phyloP scores from a whole-genome alignment of 2,329 filamentous ascomycete species.

The Zasmidium angulare region DNA sequence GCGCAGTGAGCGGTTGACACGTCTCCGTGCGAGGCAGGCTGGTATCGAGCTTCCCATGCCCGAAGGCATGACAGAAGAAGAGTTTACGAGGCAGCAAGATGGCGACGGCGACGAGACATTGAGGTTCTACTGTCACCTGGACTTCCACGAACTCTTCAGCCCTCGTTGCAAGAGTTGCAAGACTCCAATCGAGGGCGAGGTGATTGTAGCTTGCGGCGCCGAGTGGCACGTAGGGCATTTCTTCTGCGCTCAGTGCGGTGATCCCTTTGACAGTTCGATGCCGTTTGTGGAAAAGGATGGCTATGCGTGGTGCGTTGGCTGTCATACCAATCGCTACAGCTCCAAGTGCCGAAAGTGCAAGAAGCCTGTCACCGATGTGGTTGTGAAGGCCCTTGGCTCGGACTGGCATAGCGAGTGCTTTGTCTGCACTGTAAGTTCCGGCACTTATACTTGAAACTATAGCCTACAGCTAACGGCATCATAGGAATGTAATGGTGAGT shows the following conservation, averaged over 20 bases:
- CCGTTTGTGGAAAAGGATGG: constrained; percentile 98
- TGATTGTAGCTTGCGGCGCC: constrained; percentile 87
- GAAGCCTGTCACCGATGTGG: constrained; percentile 81
- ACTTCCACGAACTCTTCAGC: constrained; percentile 93
- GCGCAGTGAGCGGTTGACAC: constrained; percentile 68
- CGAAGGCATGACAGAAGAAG: constrained; percentile 60
- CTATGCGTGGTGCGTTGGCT: constrained; percentile 93
- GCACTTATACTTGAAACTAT: not conserved
- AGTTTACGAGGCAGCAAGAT: constrained; percentile 28
- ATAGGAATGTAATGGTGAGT: constrained; percentile 60
- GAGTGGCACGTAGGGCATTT: constrained; percentile 98
- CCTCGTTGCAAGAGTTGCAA: constrained; percentile 94
- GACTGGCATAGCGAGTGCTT: constrained; percentile 97
- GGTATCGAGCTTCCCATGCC: constrained; percentile 56
- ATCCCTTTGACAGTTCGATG: constrained; percentile 63
- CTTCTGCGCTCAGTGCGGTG: constrained; percentile 97
- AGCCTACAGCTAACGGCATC: not conserved
- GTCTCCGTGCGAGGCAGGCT: constrained; percentile 64
- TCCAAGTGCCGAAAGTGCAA: constrained; percentile 86
- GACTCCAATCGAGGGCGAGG: constrained; percentile 93
- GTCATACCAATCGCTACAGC: constrained; percentile 87
- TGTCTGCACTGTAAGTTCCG: constrained; percentile 62
- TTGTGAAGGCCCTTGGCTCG: constrained; percentile 81
- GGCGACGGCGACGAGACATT: constrained; percentile 68
- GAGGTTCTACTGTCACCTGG: constrained; percentile 96